Evolutionary conservation across 805 yeast species (phyloP), one percentile per base, ranked within the genome.

Genomic region (Vanderwaltozyma yarrowii): DNA sequence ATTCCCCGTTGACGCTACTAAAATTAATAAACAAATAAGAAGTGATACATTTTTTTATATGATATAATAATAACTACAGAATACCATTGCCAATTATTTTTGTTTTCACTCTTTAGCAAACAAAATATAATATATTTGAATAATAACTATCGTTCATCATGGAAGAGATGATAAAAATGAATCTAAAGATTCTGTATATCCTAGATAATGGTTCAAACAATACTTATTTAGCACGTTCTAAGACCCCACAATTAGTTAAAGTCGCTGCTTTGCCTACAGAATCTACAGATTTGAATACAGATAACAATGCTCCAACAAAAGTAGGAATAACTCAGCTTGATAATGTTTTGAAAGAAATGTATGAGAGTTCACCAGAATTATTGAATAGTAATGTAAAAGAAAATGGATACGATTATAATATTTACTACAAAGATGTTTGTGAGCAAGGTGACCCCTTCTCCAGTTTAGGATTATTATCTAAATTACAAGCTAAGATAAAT

Each of bases 401-500:
- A 15, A 37, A 33, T 19, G 45, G 44, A 12, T 38, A 41, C 19
- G 64, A 60, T 35, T 60, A 54, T 39, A 60, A 59, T 37, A 36
- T 59, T 14, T 60, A 60, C 39, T 60, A 48, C 38, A 51, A 47
- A 31, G 65, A 60, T 38, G 46, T 58, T 11, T 49, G 58, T 36
- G 65, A 60, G 28, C 36, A 40, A n/a, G 58, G 52, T 37, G 64
- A 58, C 38, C 65, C 65, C 8, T 47, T 53, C 37, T 63, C 59
- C 1, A 56, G 61, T 32, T 40, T 54, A 18, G 65, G 65, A 1
- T 37, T 60, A 18, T 39, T 60, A 20, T 58, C 62, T 2, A 51
- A 50, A 28, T 51, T 60, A 47, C 54, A 53, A 46, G 42, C 19
- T 46, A 39, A 31, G 28, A 46, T 33, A 33, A 24, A 9, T 10